A percentile compares a stretch with the other conserved stretches of the same genome.
phyloP scores from a whole-genome alignment of 768 basidiomycete genomes.

The Suillus weaverae region DNA sequence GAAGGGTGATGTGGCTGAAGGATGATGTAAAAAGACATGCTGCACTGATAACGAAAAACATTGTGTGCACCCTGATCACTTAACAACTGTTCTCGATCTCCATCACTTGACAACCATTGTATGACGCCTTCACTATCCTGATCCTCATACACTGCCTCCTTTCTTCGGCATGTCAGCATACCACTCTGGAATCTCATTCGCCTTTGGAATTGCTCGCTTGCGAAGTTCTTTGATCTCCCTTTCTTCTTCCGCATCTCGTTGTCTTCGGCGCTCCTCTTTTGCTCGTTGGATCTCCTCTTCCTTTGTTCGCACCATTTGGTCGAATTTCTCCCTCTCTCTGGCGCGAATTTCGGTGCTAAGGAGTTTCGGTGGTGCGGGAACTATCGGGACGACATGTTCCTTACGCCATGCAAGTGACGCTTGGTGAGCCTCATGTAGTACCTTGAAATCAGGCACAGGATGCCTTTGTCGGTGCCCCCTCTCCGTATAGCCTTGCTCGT shows the following conservation, averaged over 20 bases:
- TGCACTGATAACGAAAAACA: constrained; percentile 18
- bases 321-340: constrained; percentile 64
- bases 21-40: constrained; percentile 18
- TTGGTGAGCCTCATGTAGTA: constrained; percentile 49
- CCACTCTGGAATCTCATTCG: constrained; percentile 76
- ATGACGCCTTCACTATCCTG: constrained; percentile 8
- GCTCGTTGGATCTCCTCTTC: constrained; percentile 51
- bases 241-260: constrained; percentile 57
- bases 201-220: constrained; percentile 62
- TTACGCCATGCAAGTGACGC: constrained; percentile 40
- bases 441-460: constrained; percentile 54
- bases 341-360: constrained; percentile 58
- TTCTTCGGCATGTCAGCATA: constrained; percentile 70
- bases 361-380: constrained; percentile 44
- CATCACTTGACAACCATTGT: constrained; percentile 15
- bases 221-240: constrained; percentile 60
- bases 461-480: constrained; percentile 21
- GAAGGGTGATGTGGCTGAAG: constrained; percentile 5
- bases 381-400: constrained; percentile 46
- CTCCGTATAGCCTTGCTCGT: constrained; percentile 16
- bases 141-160: constrained; percentile 28
- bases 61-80: constrained; percentile 9
- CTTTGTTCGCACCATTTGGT: constrained; percentile 54
- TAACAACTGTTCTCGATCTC: constrained; percentile 8
- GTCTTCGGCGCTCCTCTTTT: constrained; percentile 47